Evolutionary conservation across 2,329 filamentous ascomycete genomes (phyloP), one percentile per base, ranked within the genome.

Genomic region (Phaeosphaeriaceae sp.): DNA sequence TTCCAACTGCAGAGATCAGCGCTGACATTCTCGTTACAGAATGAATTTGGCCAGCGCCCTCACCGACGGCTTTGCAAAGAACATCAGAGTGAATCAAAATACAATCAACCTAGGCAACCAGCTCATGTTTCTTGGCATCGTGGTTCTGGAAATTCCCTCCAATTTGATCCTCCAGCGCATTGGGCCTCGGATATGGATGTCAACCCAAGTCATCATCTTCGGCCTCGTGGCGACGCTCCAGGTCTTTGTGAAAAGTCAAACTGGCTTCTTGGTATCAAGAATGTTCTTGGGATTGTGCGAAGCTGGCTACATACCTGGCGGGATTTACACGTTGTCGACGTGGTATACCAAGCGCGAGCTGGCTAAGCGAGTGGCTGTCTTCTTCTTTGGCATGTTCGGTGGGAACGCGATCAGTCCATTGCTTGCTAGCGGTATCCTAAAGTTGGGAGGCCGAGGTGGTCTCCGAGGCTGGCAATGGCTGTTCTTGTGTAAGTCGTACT

Each of bases 371-470:
- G 78, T 84, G 7, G 81, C 83, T 1, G 63, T 85, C 0, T 81
- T 85, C 56, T 85, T 85, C 66, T 83, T 85, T 45, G 83, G 83
- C 10, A 84, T 85, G 78, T 83, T 85, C 57, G 79, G 82, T 0
- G 83, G 82, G 0, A 82, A 82, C 21, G 82, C 83, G 0, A 73
- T 84, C 1, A 82, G 80, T 24, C 81, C 82, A 0, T 72, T 85
- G 1, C 69, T 85, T 3, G 83, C 81, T 0, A 81, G 81, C 7
- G 82, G 79, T 0, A 80, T 85, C 7, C 63, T 85, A 7, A 81
- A 77, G 52, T 71, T 85, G 19, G 77, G 81, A 20, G 79, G 79
- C 0, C 58, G 65, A 11, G 63, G 75, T 2, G 80, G 80, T 0
- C 60, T 85, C 6, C 71, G 72, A 6, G 82, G 82, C 0, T 85